Conservation (phyloP, 805 yeast species). For the Lipomyces kockii region DNA sequence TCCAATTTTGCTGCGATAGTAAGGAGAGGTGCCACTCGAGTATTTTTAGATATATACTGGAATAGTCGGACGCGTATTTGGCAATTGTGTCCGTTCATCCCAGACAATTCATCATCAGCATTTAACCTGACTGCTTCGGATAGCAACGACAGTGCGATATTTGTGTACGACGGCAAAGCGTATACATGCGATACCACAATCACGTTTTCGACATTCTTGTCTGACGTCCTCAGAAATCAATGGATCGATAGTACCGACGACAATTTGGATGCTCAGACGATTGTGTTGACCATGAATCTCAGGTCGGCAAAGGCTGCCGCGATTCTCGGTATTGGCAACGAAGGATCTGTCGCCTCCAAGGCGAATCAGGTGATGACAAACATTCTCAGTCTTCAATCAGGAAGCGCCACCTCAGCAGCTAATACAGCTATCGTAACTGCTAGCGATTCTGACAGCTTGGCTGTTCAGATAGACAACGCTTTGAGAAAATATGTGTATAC, state of each 20-base stretch:
- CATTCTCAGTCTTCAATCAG: slow-evolving; percentile 2
- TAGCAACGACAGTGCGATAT: slow-evolving; percentile 3
- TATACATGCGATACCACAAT: slow-evolving; percentile 19
- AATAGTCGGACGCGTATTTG: slow-evolving; percentile 49
- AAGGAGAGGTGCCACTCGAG: slow-evolving; percentile 46
- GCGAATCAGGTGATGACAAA: not conserved
- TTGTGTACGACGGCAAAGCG: slow-evolving; percentile 7
- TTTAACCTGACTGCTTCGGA: not conserved
- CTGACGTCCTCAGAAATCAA: slow-evolving; percentile 14
- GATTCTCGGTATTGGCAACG: not conserved
- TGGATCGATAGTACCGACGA: slow-evolving; percentile 26
- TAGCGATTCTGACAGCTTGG: not conserved
- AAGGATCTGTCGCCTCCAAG: not conserved
- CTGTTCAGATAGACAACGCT: slow-evolving; percentile 7
- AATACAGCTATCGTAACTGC: not conserved
- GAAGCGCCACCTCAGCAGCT: not conserved
- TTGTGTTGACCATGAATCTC: slow-evolving; percentile 30
- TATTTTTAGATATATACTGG: slow-evolving; percentile 58
- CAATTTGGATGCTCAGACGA: slow-evolving; percentile 20
- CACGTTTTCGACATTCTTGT: slow-evolving; percentile 14
- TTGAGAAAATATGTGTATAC: slow-evolving; percentile 26
- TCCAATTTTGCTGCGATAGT: slow-evolving; percentile 39
- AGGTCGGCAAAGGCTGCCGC: slow-evolving; percentile 3
- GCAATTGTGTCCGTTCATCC: slow-evolving; percentile 59
- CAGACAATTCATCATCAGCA: slow-evolving; percentile 6